Conservation (phyloP, 192 early-diverging fungal genomes). For the Helicostylum pulchrum region DNA sequence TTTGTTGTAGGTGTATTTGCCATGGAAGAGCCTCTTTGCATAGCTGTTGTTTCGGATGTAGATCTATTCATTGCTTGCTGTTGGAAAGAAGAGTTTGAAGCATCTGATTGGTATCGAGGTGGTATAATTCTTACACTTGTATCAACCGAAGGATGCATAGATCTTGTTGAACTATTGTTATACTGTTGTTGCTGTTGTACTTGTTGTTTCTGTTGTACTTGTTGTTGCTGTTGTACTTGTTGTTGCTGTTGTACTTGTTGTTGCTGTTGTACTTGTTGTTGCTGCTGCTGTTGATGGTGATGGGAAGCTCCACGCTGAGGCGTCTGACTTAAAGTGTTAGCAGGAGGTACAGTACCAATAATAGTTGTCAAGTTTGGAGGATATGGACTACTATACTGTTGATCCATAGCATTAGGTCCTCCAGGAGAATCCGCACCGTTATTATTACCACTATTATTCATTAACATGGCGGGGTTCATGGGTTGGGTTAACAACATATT, state of each 20-base stretch:
- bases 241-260: slow-evolving; percentile 1
- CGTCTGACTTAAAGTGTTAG: neutral
- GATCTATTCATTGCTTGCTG: neutral
- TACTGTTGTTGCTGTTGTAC: slow-evolving; percentile 5
- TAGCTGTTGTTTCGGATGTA: neutral
- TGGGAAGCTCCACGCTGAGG: neutral
- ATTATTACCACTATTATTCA: neutral
- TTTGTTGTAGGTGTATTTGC: neutral
- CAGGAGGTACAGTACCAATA: neutral
- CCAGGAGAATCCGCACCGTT: neutral
- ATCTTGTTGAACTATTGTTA: no score
- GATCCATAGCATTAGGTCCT: neutral
- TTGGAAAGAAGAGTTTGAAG: neutral
- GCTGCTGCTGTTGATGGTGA: neutral
- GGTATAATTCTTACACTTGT: no score
- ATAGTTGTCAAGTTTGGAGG: slow-evolving; percentile 3
- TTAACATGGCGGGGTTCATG: slow-evolving; percentile 7
- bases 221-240: neutral
- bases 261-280: neutral
- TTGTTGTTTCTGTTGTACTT: neutral
- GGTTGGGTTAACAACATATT: slow-evolving; percentile 2
- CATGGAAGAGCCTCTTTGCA: no score
- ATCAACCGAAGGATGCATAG: no score
- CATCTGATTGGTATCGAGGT: no score
- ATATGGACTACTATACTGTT: neutral